phyloP scores from a whole-genome alignment of 108 stramenopile genomes.

The Nannochloropsis gaditana region DNA sequence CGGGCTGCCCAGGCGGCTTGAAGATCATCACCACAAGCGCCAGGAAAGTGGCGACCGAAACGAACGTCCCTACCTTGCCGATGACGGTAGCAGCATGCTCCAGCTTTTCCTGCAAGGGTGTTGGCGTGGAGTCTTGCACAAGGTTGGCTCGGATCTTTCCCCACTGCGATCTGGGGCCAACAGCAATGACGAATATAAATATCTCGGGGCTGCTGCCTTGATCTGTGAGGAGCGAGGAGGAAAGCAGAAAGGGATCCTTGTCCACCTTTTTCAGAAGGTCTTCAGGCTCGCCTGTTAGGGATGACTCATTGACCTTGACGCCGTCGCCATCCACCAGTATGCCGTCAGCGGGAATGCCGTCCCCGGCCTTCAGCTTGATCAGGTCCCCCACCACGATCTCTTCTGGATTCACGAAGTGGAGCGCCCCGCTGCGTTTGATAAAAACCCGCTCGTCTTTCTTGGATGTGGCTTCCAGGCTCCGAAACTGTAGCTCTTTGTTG shows the following conservation, averaged over 20 bases:
- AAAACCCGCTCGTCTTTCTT: slow-evolving; percentile 52
- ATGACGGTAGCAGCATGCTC: slow-evolving; percentile 48
- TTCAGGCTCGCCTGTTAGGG: slow-evolving; percentile 88
- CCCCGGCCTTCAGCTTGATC: slow-evolving; percentile 71
- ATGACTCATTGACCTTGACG: slow-evolving; percentile 79
- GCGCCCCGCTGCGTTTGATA: slow-evolving; percentile 74
- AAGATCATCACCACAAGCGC: slow-evolving; percentile 52
- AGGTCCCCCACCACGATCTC: slow-evolving; percentile 97
- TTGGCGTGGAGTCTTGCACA: slow-evolving; percentile 41
- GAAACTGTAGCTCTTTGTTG: slow-evolving; percentile 86
- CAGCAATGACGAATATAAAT: slow-evolving; percentile 21
- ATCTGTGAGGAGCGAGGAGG: slow-evolving; percentile 39
- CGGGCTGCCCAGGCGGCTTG: slow-evolving; percentile 51
- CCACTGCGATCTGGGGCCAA: slow-evolving; percentile 48
- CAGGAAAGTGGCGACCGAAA: slow-evolving; percentile 42
- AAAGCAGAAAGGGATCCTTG: slow-evolving; percentile 42
- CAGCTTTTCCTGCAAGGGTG: slow-evolving; percentile 56
- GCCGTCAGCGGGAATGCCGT: slow-evolving; percentile 85
- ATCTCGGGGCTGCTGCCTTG: slow-evolving; percentile 18
- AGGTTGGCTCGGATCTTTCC: slow-evolving; percentile 55
- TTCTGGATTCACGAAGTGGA: slow-evolving; percentile 44
- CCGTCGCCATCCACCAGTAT: slow-evolving; percentile 69
- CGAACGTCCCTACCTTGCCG: slow-evolving; percentile 24
- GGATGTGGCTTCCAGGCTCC: slow-evolving; percentile 60
- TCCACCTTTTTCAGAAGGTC: slow-evolving; percentile 63